Evolutionary conservation across 441 rosid genomes (phyloP), one percentile per base, ranked within the genome.

Genomic region (Mallotus repandus): DNA sequence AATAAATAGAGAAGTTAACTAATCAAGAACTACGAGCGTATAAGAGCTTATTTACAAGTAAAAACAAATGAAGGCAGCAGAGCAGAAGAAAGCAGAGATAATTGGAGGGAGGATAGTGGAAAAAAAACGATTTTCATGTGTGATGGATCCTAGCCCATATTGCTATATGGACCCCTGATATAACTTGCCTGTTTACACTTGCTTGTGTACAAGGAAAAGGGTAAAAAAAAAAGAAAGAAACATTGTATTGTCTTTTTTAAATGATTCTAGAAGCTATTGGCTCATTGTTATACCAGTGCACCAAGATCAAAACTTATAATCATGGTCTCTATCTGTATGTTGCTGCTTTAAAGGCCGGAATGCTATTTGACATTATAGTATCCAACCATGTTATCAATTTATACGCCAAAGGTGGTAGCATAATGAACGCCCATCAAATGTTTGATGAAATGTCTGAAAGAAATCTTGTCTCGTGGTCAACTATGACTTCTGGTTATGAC

Each of bases 391-490:
- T 84, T 29, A 68, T 86, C 8, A 88, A 86, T 18, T 66, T 88
- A 82, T 84, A 89, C 21, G 86, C 91, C 0, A 89, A 89, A 74
- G 82, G 89, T 48, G 84, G 89, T 57, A 59, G 77, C 5, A 35
- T 84, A 16, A 35, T 22, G 0, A 41, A 35, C 1, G 92, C 91
- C 21, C 88, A 87, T 7, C 74, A 76, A 12, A 3, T 81, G 78
- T 88, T 89, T 68, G 94, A 86, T 74, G 84, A 83, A 76, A 86
- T 89, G 90, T 66, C 84, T 67, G 75, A 75, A 0, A 77, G 77
- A 80, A 86, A 88, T 53, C 84, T 89, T 15, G 87, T 88, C 14
- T 86, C 95, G 0, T 88, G 91, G 92, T 86, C 95, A 7, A 87
- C 92, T 60, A 81, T 88, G 83, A 82, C 88, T 57, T 85, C 95